Base-by-base conservation (phyloP, 2,329 filamentous ascomycete genomes). In the Allantophomopsis lycopodina region DNA sequence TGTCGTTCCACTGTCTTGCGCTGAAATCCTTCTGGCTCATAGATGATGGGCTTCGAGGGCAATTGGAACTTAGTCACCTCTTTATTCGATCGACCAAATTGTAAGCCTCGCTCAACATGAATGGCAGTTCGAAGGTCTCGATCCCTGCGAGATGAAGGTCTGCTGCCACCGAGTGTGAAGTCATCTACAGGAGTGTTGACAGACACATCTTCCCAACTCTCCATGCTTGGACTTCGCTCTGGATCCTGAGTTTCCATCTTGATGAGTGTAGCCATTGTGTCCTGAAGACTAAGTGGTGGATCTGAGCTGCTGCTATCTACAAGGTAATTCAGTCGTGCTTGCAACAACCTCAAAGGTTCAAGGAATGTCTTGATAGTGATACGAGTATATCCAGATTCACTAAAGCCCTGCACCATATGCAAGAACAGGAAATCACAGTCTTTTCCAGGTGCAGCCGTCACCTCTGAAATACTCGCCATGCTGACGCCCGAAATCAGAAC, bases 381-480 rank as follows among this genome's bases (percentile, higher is more conserved):
- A 39, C 85, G 44, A 11, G 50, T 53, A 40, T 48, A 54, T 8
- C 49, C 48, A 8, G 47, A 42, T 7, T 30, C 15, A 2, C 44
- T 37, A 18, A 48, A 43, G 36, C 49, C 42, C 17, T 55, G 53
- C 7, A 46, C 48, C 2, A 81, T 69, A 53, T 95, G 88, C 32
- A 98, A 61, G 56, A 87, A 94, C 21, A 96, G 72, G 56, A 88
- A 94, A 60, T 98, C 91, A 54, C 86, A 94, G 51, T 95, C 87
- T 55, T 80, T 80, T 15, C 91, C 91, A 11, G 86, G 81, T 2
- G 86, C 86, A 31, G 84, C 84, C 17, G 86, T 95, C 33, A 96
- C 85, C 59, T 96, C 91, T 7, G 77, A 76, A 41, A 98, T 85
- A 23, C 43, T 77, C 40, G 79, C 72, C 42, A 98, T 67, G 40